Evolutionary conservation across 371 early-diverging fungal species (phyloP).

Genomic region (Mortierella polycephala): DNA sequence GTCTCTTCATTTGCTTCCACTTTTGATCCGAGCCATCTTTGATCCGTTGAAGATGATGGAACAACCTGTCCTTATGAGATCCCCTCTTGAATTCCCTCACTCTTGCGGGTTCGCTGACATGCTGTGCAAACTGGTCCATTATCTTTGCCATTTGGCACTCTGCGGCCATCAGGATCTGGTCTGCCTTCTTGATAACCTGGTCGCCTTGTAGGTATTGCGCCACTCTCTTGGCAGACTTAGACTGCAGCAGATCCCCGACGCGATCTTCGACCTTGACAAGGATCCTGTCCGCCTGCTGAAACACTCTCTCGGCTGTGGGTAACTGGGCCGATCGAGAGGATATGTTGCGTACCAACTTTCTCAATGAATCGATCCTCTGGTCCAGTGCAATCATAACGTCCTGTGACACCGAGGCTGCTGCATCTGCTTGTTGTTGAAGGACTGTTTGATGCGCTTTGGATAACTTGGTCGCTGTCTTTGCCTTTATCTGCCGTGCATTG

Average conservation of each 20-base stretch:
- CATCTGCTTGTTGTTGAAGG: too few species aligned
- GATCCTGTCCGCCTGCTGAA: constrained; percentile 4
- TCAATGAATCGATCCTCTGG: not conserved
- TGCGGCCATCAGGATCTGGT: constrained; percentile 2
- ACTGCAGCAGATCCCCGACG: not conserved
- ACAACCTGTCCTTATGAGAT: not conserved
- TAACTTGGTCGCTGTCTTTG: too few species aligned
- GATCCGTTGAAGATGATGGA: not conserved
- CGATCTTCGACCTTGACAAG: constrained; percentile 8
- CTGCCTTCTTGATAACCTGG: not conserved
- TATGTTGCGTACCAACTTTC: not conserved
- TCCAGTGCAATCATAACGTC: too few species aligned
- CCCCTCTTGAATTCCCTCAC: not conserved
- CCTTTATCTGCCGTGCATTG: too few species aligned
- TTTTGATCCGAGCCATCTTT: too few species aligned
- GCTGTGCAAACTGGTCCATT: constrained; percentile 1
- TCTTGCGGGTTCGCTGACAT: not conserved
- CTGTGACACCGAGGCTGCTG: too few species aligned
- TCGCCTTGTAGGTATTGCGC: not conserved
- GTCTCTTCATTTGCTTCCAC: too few species aligned
- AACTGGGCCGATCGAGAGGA: not conserved
- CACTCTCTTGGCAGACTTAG: not conserved
- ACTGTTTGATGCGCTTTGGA: too few species aligned
- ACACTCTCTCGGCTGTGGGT: constrained; percentile 3
- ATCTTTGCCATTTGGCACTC: constrained; percentile 4